Base-by-base conservation (phyloP, 2,329 filamentous ascomycete genomes). In the Leptographium wingfieldii region DNA sequence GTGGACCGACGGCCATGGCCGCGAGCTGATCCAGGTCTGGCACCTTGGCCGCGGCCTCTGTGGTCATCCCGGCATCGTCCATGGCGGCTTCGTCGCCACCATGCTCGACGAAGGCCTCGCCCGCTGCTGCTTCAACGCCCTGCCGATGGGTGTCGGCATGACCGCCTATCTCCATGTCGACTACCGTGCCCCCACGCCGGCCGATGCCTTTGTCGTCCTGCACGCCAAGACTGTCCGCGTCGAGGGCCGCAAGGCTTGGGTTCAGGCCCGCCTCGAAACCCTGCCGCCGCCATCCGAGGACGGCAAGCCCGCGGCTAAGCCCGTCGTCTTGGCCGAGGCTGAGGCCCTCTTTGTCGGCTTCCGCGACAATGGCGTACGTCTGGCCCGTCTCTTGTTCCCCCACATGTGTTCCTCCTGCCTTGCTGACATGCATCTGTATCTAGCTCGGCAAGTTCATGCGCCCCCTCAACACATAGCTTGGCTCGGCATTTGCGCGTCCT, bases 241-340 rank as follows among this genome's bases (percentile, higher is more conserved):
- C 1, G 91, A 97, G 69, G 92, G 94, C 1, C 80, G 94, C 63
- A 97, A 97, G 76, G 92, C 91, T 14, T 96, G 90, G 90, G 90
- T 96, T 1, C 86, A 88, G 73, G 94, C 90, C 1, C 82, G 83
- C 66, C 85, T 97, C 67, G 91, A 96, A 79, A 86, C 89, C 59
- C 73, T 97, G 62, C 81, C 82, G 9, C 61, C 78, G 31, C 76
- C 75, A 66, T 77, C 83, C 40, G 27, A 25, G 2, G 52, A 40
- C 38, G 53, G 43, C 48, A 55, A 29, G 35, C 51, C 40, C 82
- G n/a, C 83, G 10, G 80, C 85, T 72, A 76, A 79, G 66, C 84
- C 85, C 1, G 73, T 79, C 19, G 79, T 92, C 55, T 72, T 96
- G 61, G 90, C 87, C 9, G 89, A 95, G 73, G 92, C 90, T 0